Evolutionary conservation across 306 rosid species (phyloP), one percentile per base, ranked within the genome.

Genomic region (Leucaena leucocephala): DNA sequence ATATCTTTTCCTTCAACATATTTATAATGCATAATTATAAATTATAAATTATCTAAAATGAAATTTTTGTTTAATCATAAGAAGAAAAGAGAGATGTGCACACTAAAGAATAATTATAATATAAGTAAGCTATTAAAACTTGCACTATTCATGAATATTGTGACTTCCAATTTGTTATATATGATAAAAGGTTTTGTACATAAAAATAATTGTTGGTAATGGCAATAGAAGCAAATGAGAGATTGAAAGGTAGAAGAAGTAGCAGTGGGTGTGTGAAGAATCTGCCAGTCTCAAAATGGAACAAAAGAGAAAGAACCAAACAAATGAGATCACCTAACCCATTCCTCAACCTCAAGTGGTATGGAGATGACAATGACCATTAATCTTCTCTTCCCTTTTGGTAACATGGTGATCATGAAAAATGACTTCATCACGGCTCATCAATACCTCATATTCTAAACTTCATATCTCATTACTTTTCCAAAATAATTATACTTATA

Each of bases 281-380:
- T 67, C 34, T 67, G 6, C 0, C 16, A 44, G 7, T 44, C 71
- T 35, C 27, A 81, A 45, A 75, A 57, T 81, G 72, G 49, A 58
- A 44, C 36, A 21, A 67, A 13, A 16, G 2, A 55, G 73, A 82
- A 76, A 76, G 49, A 62, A 19, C 74, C 78, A 71, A 76, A 71
- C 22, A 33, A 76, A 71, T 76, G 36, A 59, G 10, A 40, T 71
- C 74, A 71, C 11, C 16, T 10, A 42, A 50, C 62, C 22, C 14
- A 34, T 63, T 66, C 54, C 75, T 48, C 61, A 78, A 68, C 80
- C 72, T 77, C 57, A 44, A n/a, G 52, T 63, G 2, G n/a, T 11
- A 22, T 65, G 33, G 38, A 5, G 38, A 22, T 66, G 82, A 82
- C 21, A 74, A 36, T 65, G 83, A 67, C 61, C 34, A 10, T 77